A percentile compares a stretch with the other conserved stretches of the same genome.
These are phyloP conservation scores for Penicillium cinerascens DNA, from an alignment of 495 filamentous ascomycete genomes.

Conservation along the genomic window DNA sequence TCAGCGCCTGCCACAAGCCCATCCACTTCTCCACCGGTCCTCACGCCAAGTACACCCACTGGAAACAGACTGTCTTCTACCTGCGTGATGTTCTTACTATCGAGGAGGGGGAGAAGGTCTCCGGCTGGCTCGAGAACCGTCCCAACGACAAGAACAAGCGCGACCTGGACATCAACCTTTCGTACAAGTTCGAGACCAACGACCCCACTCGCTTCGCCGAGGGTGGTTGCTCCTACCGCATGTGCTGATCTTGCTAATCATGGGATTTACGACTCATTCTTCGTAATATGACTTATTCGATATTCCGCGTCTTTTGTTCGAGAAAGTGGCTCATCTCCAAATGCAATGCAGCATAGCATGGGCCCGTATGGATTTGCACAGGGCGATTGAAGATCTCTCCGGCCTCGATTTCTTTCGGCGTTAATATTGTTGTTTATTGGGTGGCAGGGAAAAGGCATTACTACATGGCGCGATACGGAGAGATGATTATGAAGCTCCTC, in stretches of 20 bases:
- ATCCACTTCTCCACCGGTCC: conserved; percentile 82
- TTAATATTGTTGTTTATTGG: conserved; percentile 28
- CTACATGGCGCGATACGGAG: conserved; percentile 48
- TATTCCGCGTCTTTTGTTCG: conserved; percentile 18
- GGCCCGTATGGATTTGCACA: conserved; percentile 23
- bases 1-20: conserved; percentile 88
- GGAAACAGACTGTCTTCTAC: conserved; percentile 95
- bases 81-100: conserved; percentile 80
- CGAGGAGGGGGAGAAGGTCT: conserved; percentile 69
- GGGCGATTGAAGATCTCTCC: conserved; percentile 20
- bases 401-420: conserved; percentile 32
- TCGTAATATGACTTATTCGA: conserved; percentile 13
- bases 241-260: conserved; percentile 51
- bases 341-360: conserved; percentile 33
- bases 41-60: conserved; percentile 89
- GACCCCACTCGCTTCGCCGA: conserved; percentile 64
- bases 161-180: conserved; percentile 87
- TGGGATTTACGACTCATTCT: conserved; percentile 17
- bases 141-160: conserved; percentile 93
- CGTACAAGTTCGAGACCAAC: conserved; percentile 72
- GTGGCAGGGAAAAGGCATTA: conserved; percentile 44
- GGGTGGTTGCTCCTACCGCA: conserved; percentile 80
- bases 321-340: conserved; percentile 14
- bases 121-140: conserved; percentile 70
- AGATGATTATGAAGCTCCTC: conserved; percentile 49